Evolutionary conservation across 2,329 filamentous ascomycete genomes (phyloP).

Genomic region (Aspergillus cejpii): DNA sequence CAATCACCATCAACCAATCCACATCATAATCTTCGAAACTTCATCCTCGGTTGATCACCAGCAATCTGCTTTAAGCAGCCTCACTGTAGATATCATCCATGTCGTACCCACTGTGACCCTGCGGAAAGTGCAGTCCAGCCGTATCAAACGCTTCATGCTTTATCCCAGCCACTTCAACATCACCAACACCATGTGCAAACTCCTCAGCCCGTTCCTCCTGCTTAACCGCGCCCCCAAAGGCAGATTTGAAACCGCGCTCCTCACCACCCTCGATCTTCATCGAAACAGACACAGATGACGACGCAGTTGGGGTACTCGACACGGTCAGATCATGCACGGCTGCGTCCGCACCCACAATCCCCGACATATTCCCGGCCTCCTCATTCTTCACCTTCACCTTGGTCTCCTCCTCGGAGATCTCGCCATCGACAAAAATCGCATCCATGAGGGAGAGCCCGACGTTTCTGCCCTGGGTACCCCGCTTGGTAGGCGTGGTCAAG

Average conservation of each 20-base stretch:
- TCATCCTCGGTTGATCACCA: too few relatives aligned
- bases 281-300: neutral
- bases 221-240: neutral
- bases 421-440: constrained; percentile 14
- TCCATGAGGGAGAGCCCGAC: constrained; percentile 10
- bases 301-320: neutral
- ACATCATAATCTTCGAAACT: neutral
- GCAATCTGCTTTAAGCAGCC: constrained; percentile 3
- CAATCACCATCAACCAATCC: neutral
- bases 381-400: constrained; percentile 10
- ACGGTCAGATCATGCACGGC: neutral
- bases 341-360: neutral
- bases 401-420: constrained; percentile 2
- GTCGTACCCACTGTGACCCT: constrained; percentile 3
- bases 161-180: neutral
- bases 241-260: neutral
- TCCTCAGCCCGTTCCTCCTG: neutral
- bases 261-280: neutral
- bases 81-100: constrained; percentile 12
- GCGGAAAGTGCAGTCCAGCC: constrained; percentile 1
- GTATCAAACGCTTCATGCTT: constrained; percentile 1
- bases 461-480: neutral
- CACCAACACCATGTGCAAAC: neutral
- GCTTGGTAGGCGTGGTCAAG: constrained; percentile 6
- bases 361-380: neutral